Base-by-base conservation (phyloP, 108 stramenopile species). In the Pseudonitzschia pungens region DNA sequence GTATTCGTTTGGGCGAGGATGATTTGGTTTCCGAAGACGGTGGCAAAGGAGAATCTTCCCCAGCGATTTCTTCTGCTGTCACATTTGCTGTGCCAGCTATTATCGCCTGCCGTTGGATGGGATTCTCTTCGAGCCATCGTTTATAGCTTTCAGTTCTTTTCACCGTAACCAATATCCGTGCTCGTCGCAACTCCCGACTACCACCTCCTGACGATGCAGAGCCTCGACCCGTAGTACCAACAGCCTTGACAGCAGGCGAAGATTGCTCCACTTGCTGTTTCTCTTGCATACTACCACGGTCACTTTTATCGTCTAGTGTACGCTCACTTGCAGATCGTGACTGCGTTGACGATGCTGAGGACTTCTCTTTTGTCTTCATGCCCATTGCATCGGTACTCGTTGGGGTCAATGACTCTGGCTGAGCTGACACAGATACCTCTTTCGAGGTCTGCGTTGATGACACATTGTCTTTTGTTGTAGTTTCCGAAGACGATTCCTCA, bases 111-210 rank as follows among this genome's bases (percentile, higher is more conserved):
- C 36, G 60, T 40, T 62, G 60, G 12, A 62, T 54, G 14, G 91
- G 87, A 72, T 93, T 90, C 41, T 93, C 89, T 50, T 87, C 81
- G 10, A 93, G 70, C 92, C 92, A 93, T 66, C 83, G 78, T 71
- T 87, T 81, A 73, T 93, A 93, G 53, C 79, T 86, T 27, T 83
- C 80, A 18, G 92, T 89, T 72, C 92, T 71, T 71, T 73, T 69
- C 5, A 93, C 87, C 29, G 92, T 93, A 28, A 93, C 87, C 11
- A 90, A 79, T 43, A 93, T 93, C 41, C 92, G 84, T 20, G 92
- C 87, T 78, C 92, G 76, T 31, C 91, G 81, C 18, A 92, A 71
- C 57, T 87, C 84, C 56, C 84, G 76, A 44, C 77, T 36, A 60
- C 24, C 28, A 42, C 72, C 33, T 16, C n/a, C 29, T 18, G 18